Evolutionary conservation across 495 filamentous ascomycete genomes (phyloP).

Genomic region (Tuber calosporum): DNA sequence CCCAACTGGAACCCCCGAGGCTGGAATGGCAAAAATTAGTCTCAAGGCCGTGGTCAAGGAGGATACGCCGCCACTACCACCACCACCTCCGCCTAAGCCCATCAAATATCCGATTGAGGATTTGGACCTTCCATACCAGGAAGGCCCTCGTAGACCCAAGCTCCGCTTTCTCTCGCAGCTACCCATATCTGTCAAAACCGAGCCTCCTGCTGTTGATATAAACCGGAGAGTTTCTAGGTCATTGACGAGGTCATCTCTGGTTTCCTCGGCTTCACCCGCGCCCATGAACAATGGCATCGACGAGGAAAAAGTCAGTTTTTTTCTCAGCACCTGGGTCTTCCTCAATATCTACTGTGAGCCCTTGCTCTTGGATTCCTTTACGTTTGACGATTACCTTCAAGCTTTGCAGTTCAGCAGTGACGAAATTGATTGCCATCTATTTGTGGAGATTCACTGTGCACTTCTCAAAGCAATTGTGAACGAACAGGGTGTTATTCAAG

Average conservation of each 20-base stretch:
- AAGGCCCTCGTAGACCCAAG: constrained; percentile 55
- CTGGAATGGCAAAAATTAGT: constrained; percentile 30
- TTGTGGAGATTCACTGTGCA: constrained; percentile 85
- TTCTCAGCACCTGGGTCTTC: constrained; percentile 70
- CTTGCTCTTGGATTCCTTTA: constrained; percentile 89
- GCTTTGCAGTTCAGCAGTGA: constrained; percentile 72
- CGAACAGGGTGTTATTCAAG: constrained; percentile 66
- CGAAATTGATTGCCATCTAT: constrained; percentile 74
- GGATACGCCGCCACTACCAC: constrained; percentile 46
- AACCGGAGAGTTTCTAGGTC: constrained; percentile 37
- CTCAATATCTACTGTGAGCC: constrained; percentile 93
- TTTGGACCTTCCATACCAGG: constrained; percentile 64
- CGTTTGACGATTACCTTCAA: constrained; percentile 91
- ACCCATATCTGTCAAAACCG: constrained; percentile 44
- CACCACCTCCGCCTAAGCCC: constrained; percentile 66
- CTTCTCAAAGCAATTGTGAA: constrained; percentile 81
- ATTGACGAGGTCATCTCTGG: constrained; percentile 26
- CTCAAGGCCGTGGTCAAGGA: constrained; percentile 36
- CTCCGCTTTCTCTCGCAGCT: constrained; percentile 65
- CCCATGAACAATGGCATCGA: constrained; percentile 36
- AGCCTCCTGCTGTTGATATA: constrained; percentile 28
- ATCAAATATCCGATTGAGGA: constrained; percentile 96
- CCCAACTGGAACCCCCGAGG: constrained; percentile 39
- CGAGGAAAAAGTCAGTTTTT: constrained; percentile 36
- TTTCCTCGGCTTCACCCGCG: constrained; percentile 28